phyloP scores from a whole-genome alignment of 2,329 filamentous ascomycete species.

The Capronia epimyces region DNA sequence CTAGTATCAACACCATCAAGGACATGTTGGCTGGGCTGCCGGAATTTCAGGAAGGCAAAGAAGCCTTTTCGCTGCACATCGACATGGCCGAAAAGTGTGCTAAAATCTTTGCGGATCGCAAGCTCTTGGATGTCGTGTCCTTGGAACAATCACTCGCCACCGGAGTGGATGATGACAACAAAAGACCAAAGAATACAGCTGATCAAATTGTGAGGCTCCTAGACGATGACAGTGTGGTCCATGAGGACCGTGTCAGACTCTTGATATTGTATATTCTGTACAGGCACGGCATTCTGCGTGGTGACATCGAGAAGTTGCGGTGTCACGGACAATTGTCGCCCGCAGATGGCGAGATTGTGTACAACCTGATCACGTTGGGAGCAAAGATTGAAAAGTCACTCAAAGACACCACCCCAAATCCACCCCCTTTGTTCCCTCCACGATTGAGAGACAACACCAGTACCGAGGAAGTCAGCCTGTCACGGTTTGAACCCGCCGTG shows the following conservation, averaged over 20 bases:
- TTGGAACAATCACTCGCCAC: slow-evolving; percentile 89
- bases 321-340: slow-evolving; percentile 74
- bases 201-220: slow-evolving; percentile 81
- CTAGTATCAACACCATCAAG: slow-evolving; percentile 83
- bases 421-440: slow-evolving; percentile 61
- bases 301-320: slow-evolving; percentile 79
- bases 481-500: slow-evolving; percentile 74
- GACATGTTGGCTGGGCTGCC: slow-evolving; percentile 95
- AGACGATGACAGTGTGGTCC: slow-evolving; percentile 70
- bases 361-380: slow-evolving; percentile 74
- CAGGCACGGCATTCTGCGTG: slow-evolving; percentile 73
- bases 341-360: slow-evolving; percentile 65
- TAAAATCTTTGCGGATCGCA: slow-evolving; percentile 80
- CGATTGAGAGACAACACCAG: slow-evolving; percentile 35
- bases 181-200: slow-evolving; percentile 82
- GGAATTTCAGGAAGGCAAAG: slow-evolving; percentile 93
- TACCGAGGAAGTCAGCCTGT: slow-evolving; percentile 73
- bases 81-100: slow-evolving; percentile 98
- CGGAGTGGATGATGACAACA: slow-evolving; percentile 84
- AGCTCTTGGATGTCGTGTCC: slow-evolving; percentile 78
- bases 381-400: slow-evolving; percentile 65
- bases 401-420: slow-evolving; percentile 67
- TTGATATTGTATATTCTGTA: slow-evolving; percentile 82
- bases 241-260: slow-evolving; percentile 73
- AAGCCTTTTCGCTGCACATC: slow-evolving; percentile 87